phyloP scores from a whole-genome alignment of 192 early-diverging fungal species.

The Spinellus fusiger region DNA sequence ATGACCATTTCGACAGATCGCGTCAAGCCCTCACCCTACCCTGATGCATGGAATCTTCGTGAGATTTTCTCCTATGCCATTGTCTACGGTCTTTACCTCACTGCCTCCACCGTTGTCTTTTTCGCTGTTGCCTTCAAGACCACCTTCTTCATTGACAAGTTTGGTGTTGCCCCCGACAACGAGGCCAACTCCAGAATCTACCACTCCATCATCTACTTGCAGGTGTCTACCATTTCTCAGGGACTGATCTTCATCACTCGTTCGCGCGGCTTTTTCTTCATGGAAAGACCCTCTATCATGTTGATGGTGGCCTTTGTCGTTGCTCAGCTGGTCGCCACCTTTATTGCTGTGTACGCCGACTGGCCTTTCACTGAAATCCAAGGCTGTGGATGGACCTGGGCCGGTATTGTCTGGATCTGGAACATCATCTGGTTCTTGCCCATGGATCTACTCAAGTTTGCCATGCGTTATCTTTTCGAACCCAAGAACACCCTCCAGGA shows the following conservation, averaged over 20 bases:
- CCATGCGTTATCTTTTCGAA: slow-evolving; percentile 53
- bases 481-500: slow-evolving; percentile 37
- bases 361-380: slow-evolving; percentile 72
- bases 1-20: slow-evolving; percentile 87
- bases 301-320: slow-evolving; percentile 60
- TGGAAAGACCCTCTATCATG: slow-evolving; percentile 66
- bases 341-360: slow-evolving; percentile 82
- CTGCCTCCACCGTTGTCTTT: slow-evolving; percentile 72
- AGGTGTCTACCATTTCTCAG: slow-evolving; percentile 75
- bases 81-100: slow-evolving; percentile 76
- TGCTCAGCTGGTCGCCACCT: slow-evolving; percentile 67
- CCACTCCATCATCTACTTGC: slow-evolving; percentile 76
- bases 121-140: slow-evolving; percentile 56
- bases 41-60: slow-evolving; percentile 84
- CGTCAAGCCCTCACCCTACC: slow-evolving; percentile 69
- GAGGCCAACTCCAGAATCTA: slow-evolving; percentile 55
- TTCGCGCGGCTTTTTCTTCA: slow-evolving; percentile 68
- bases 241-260: slow-evolving; percentile 75
- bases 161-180: slow-evolving; percentile 28
- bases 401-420: slow-evolving; percentile 71
- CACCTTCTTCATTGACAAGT: slow-evolving; percentile 47
- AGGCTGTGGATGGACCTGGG: slow-evolving; percentile 72
- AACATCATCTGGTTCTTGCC: slow-evolving; percentile 76
- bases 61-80: slow-evolving; percentile 85
- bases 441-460: slow-evolving; percentile 75